These are phyloP conservation scores for Naematelia aurantialba DNA, from an alignment of 768 basidiomycete species.

Conservation along the genomic window DNA sequence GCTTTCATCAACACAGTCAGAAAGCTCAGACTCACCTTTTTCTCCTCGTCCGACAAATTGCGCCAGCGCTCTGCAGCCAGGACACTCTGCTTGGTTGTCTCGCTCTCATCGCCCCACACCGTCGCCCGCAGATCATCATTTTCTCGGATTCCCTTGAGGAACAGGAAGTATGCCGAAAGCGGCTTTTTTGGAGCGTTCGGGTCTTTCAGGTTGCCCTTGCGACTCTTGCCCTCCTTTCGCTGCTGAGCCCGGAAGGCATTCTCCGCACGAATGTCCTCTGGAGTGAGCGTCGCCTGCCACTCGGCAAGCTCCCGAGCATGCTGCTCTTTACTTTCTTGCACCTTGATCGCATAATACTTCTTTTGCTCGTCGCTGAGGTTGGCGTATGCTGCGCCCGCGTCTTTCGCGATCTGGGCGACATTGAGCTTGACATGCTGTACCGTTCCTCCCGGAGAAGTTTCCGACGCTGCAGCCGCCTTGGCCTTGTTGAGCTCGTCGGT, in stretches of 20 bases:
- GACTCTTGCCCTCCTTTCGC: slow-evolving; percentile 85
- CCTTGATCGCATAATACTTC: slow-evolving; percentile 77
- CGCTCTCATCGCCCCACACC: slow-evolving; percentile 83
- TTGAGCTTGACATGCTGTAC: slow-evolving; percentile 66
- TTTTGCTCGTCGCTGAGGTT: slow-evolving; percentile 73
- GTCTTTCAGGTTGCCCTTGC: slow-evolving; percentile 92
- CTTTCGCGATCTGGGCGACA: slow-evolving; percentile 91
- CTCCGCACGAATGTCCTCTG: slow-evolving; percentile 91
- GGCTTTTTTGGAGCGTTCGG: slow-evolving; percentile 97
- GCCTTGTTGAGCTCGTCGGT: slow-evolving; percentile 82
- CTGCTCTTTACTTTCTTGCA: slow-evolving; percentile 76
- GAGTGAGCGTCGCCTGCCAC: slow-evolving; percentile 83
- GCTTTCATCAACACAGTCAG: slow-evolving; percentile 55
- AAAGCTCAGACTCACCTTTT: slow-evolving; percentile 62
- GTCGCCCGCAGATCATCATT: slow-evolving; percentile 68
- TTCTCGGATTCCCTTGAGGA: slow-evolving; percentile 81
- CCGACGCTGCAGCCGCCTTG: slow-evolving; percentile 37
- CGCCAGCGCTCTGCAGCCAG: slow-evolving; percentile 90
- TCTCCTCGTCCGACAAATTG: slow-evolving; percentile 85
- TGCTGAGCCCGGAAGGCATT: slow-evolving; percentile 86
- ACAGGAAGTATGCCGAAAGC: slow-evolving; percentile 90
- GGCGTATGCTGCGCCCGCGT: slow-evolving; percentile 86
- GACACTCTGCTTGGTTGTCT: slow-evolving; percentile 92
- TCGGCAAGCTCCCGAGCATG: slow-evolving; percentile 75
- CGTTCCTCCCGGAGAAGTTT: slow-evolving; percentile 41